Percentiles rank a stretch among this genome's conserved stretches.
Conservation (phyloP, 768 basidiomycete species). For the Tephrocybe sp. region DNA sequence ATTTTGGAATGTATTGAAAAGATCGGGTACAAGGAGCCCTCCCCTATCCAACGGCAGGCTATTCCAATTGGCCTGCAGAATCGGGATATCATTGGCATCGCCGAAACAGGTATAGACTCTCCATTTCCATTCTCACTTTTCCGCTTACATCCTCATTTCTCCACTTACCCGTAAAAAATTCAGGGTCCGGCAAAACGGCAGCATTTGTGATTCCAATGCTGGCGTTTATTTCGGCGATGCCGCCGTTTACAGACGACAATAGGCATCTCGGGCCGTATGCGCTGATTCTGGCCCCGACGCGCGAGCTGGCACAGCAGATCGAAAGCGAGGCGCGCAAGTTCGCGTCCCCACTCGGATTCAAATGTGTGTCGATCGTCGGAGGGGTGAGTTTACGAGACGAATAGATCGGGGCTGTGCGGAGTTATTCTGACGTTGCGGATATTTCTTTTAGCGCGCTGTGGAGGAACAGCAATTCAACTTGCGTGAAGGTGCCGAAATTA, state of each 20-base stretch:
- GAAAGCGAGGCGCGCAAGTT: constrained; percentile 93
- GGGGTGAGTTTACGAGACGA: constrained; percentile 56
- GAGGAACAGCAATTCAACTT: constrained; percentile 98
- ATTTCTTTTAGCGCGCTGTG: constrained; percentile 65
- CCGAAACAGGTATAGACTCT: constrained; percentile 94
- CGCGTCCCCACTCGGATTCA: constrained; percentile 85
- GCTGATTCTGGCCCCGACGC: constrained; percentile 93
- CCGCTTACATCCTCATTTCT: background rate
- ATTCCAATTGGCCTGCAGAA: constrained; percentile 99
- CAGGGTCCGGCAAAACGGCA: constrained; percentile 98
- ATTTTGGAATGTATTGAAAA: constrained; percentile 84
- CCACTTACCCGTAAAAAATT: background rate
- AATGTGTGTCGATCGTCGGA: constrained; percentile 97
- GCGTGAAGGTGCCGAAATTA: constrained; percentile 97
- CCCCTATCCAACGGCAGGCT: constrained; percentile 95
- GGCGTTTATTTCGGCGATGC: constrained; percentile 85
- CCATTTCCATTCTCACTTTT: too few relatives aligned
- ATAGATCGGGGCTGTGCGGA: too few relatives aligned
- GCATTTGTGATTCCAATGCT: constrained; percentile 99
- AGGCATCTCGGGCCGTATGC: constrained; percentile 93
- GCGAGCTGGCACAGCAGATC: constrained; percentile 97
- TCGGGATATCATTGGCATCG: constrained; percentile 96
- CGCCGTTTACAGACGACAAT: constrained; percentile 88
- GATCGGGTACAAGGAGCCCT: constrained; percentile 97
- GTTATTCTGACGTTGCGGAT: too few relatives aligned